Percentiles rank a stretch among this genome's conserved stretches.
phyloP scores from a whole-genome alignment of 1,139 yeast genomes.

The Debaryomycetaceae sp. region DNA sequence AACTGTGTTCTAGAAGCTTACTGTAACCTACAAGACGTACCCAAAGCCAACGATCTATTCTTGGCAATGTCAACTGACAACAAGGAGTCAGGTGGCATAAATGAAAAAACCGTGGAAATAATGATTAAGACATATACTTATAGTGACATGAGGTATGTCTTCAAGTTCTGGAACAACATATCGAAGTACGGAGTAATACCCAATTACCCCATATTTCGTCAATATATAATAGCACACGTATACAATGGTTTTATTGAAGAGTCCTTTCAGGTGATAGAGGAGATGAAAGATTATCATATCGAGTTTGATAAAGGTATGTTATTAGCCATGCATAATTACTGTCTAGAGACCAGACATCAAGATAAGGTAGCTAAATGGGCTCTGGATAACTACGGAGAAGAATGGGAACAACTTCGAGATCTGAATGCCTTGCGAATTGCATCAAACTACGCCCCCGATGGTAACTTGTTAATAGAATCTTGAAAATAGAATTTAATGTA shows the following conservation, averaged over 20 bases:
- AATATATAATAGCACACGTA: constrained; percentile 70
- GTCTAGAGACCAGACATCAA: constrained; percentile 49
- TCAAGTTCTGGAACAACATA: constrained; percentile 60
- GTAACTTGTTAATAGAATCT: constrained; percentile 13
- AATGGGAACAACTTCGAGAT: constrained; percentile 46
- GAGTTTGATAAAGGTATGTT: constrained; percentile 49
- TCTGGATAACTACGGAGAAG: constrained; percentile 27
- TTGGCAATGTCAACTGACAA: constrained; percentile 54
- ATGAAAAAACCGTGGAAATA: constrained; percentile 65
- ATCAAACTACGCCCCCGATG: constrained; percentile 30
- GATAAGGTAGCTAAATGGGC: constrained; percentile 55
- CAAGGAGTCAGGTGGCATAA: constrained; percentile 47
- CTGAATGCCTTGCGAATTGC: constrained; percentile 40
- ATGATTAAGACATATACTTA: constrained; percentile 69
- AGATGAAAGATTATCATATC: constrained; percentile 52
- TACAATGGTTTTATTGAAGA: constrained; percentile 61
- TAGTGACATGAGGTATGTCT: constrained; percentile 56
- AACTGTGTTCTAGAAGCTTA: constrained; percentile 69
- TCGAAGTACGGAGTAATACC: constrained; percentile 55
- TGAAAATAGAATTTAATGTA: not conserved
- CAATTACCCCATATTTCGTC: constrained; percentile 52
- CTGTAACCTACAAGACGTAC: constrained; percentile 57
- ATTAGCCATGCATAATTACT: constrained; percentile 58
- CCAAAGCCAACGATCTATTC: constrained; percentile 61
- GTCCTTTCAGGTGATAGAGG: constrained; percentile 52